Percentiles rank a stretch among this genome's conserved stretches.
Evolutionary conservation across 225 moss, liverwort and hornwort genomes (phyloP).

Genomic region (Physcomitrium patens): DNA sequence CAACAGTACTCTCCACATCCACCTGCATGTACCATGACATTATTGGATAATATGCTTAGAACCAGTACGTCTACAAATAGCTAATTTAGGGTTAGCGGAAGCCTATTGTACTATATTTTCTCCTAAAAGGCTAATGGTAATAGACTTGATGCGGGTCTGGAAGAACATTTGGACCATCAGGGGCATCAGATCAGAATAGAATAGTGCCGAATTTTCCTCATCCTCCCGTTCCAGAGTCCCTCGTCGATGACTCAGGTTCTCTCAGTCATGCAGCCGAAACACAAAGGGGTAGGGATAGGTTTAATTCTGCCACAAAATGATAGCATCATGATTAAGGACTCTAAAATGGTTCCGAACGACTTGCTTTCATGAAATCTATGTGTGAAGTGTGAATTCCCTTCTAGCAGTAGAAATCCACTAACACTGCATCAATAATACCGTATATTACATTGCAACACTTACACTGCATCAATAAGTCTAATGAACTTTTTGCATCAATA

Average conservation of each 20-base stretch:
- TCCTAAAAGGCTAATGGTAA: slow-evolving; percentile 38
- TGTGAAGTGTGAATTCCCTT: neutral
- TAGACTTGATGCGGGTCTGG: slow-evolving; percentile 48
- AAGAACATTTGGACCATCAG: slow-evolving; percentile 77
- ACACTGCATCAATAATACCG: neutral
- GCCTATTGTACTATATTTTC: slow-evolving; percentile 38
- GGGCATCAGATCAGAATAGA: slow-evolving; percentile 97
- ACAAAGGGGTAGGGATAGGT: slow-evolving; percentile 73
- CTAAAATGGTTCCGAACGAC: slow-evolving; percentile 59
- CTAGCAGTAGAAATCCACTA: neutral
- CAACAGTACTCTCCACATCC: slow-evolving; percentile 86
- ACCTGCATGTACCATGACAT: slow-evolving; percentile 56
- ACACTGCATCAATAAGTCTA: neutral
- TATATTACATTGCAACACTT: too few relatives aligned
- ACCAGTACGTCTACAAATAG: slow-evolving; percentile 1
- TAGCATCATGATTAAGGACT: slow-evolving; percentile 42
- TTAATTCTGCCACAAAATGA: slow-evolving; percentile 42
- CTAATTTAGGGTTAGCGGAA: slow-evolving; percentile 32
- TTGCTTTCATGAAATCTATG: slow-evolving; percentile 27
- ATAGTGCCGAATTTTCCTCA: slow-evolving; percentile 88
- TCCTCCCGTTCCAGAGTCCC: slow-evolving; percentile 68
- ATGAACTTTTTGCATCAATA: slow-evolving; percentile 1
- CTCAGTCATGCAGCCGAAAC: slow-evolving; percentile 84
- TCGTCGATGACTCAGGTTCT: slow-evolving; percentile 68
- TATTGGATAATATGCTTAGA: slow-evolving; percentile 10